phyloP scores from a whole-genome alignment of 495 filamentous ascomycete genomes.

The Aeminium ludgeri region DNA sequence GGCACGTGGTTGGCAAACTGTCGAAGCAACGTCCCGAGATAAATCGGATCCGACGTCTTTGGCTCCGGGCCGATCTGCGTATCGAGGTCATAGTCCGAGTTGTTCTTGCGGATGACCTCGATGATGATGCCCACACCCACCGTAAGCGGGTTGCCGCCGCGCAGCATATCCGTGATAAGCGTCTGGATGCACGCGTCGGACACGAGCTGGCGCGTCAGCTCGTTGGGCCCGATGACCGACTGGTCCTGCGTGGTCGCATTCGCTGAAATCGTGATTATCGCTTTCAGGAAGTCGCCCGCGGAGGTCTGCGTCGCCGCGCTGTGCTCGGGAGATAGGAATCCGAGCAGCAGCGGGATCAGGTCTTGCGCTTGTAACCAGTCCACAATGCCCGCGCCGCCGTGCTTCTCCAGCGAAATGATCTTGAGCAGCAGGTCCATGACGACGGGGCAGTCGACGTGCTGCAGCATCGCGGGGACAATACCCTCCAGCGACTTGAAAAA shows the following conservation, averaged over 20 bases:
- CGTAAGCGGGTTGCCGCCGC: conserved; percentile 83
- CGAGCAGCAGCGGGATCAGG: conserved; percentile 75
- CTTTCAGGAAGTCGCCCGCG: conserved; percentile 94
- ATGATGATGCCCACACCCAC: conserved; percentile 96
- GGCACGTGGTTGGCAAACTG: conserved; percentile 84
- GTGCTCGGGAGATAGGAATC: conserved; percentile 69
- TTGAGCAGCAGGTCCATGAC: conserved; percentile 96
- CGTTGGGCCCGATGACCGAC: conserved; percentile 93
- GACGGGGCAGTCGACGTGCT: conserved; percentile 94
- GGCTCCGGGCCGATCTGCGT: conserved; percentile 60
- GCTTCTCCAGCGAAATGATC: conserved; percentile 92
- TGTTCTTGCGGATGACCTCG: conserved; percentile 98
- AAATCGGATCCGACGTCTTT: conserved; percentile 82
- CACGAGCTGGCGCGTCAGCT: conserved; percentile 89
- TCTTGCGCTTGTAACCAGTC: conserved; percentile 94
- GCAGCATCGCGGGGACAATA: conserved; percentile 67
- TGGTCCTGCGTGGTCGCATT: conserved; percentile 97
- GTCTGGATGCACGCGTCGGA: conserved; percentile 66
- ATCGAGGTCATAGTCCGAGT: conserved; percentile 96
- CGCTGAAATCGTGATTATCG: conserved; percentile 95
- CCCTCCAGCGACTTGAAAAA: conserved; percentile 69
- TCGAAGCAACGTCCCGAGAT: conserved; percentile 81
- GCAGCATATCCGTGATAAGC: conserved; percentile 78
- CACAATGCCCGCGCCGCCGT: conserved; percentile 76
- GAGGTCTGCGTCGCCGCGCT: conserved; percentile 82